phyloP scores from a whole-genome alignment of 208 protist genomes.

The Wallacemonas sp. region DNA sequence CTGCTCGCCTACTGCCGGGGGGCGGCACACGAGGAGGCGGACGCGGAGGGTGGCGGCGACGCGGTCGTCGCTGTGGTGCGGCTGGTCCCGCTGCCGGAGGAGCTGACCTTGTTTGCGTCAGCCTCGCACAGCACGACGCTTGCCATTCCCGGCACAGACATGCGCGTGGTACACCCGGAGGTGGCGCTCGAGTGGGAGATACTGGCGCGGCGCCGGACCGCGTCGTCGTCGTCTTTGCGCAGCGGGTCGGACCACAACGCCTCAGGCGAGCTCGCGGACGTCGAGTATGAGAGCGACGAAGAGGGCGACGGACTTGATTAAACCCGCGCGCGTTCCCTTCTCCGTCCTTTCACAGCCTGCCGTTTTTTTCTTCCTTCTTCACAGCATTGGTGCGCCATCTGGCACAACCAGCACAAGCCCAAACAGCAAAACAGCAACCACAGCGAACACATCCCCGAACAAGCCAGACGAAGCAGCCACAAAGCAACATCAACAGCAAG shows the following conservation, averaged over 20 bases:
- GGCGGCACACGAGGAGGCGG: neutral
- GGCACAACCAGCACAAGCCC: too few species aligned
- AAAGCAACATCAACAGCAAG: too few species aligned
- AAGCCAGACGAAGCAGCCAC: too few species aligned
- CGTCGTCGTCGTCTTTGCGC: neutral
- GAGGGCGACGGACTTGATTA: slow-evolving; percentile 24
- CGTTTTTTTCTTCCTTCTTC: too few species aligned
- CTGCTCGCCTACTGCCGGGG: slow-evolving; percentile 21
- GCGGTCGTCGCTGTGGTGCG: slow-evolving; percentile 31
- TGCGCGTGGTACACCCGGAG: neutral
- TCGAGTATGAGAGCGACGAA: slow-evolving; percentile 7
- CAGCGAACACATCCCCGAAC: too few species aligned
- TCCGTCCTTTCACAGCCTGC: slow-evolving; percentile 74
- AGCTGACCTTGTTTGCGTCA: slow-evolving; percentile 40
- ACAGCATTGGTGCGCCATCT: too few species aligned
- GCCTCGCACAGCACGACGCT: neutral
- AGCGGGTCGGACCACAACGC: neutral
- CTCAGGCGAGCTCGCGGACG: neutral
- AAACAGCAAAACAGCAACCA: too few species aligned
- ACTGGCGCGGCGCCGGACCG: neutral
- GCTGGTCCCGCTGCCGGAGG: slow-evolving; percentile 53
- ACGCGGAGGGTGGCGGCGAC: neutral
- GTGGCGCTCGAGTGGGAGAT: neutral
- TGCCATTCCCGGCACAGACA: neutral
- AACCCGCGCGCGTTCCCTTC: slow-evolving; percentile 25